These are phyloP conservation scores for Gloeophyllum trabeum DNA, from an alignment of 768 basidiomycete genomes.

Conservation along the genomic window DNA sequence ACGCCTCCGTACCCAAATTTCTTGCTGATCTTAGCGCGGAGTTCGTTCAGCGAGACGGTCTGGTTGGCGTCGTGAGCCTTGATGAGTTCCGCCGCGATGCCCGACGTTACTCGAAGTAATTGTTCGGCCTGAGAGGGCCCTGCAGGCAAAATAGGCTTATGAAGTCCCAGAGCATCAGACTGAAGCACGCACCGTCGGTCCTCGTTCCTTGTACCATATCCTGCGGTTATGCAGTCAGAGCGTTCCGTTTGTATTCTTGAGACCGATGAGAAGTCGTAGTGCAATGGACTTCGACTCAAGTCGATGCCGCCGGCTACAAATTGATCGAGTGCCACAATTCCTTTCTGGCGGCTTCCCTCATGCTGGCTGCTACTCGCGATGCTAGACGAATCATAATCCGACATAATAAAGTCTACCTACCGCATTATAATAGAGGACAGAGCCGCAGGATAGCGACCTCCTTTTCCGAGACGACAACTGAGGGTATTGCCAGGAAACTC, in stretches of 20 bases:
- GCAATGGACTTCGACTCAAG: too few relatives aligned
- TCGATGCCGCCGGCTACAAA: too few relatives aligned
- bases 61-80: conserved; percentile 71
- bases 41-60: conserved; percentile 76
- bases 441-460: not conserved
- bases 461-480: conserved; percentile 22
- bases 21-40: conserved; percentile 84
- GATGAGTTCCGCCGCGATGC: conserved; percentile 91
- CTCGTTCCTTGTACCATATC: conserved; percentile 1
- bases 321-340: too few relatives aligned
- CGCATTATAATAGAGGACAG: too few relatives aligned
- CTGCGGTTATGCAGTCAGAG: too few relatives aligned
- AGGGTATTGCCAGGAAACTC: conserved; percentile 24
- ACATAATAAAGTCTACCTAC: too few relatives aligned
- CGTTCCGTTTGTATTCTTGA: too few relatives aligned
- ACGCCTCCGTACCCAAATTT: conserved; percentile 80
- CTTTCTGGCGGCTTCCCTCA: too few relatives aligned
- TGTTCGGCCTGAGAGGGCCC: conserved; percentile 86
- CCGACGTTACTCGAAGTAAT: conserved; percentile 83
- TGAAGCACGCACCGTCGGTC: not conserved
- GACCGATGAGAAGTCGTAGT: too few relatives aligned
- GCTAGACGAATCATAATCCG: too few relatives aligned
- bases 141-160: conserved; percentile 8
- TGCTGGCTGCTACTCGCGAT: too few relatives aligned
- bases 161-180: not conserved